phyloP scores from a whole-genome alignment of 2,329 filamentous ascomycete genomes.

The Aschersonia sp. region DNA sequence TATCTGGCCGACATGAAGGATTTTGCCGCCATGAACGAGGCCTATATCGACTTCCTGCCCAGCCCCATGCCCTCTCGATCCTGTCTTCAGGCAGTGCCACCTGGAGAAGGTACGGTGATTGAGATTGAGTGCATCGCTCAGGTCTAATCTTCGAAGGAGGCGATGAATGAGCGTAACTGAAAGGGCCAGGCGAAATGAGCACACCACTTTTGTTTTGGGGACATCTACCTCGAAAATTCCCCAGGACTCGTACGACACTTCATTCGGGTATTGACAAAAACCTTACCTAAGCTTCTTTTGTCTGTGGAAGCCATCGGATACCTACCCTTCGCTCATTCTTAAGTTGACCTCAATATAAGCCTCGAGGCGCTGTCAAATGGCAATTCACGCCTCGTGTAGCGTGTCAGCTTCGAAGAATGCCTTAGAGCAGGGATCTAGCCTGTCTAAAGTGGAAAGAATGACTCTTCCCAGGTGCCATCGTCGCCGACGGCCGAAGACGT shows the following conservation, averaged over 20 bases:
- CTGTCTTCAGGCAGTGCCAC: conserved; percentile 23
- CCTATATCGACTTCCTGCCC: conserved; percentile 22
- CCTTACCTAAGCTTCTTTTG: too few relatives aligned
- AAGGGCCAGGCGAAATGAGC: not conserved
- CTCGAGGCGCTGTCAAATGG: too few relatives aligned
- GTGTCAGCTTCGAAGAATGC: not conserved
- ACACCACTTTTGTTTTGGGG: too few relatives aligned
- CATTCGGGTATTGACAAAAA: too few relatives aligned
- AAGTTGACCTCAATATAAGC: too few relatives aligned
- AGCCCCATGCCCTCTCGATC: conserved; percentile 26
- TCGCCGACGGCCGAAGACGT: conserved; percentile 3
- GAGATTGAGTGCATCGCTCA: conserved; percentile 30
- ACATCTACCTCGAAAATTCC: too few relatives aligned
- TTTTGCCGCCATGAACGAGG: conserved; percentile 48
- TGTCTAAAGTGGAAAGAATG: conserved; percentile 9
- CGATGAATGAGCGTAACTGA: not conserved
- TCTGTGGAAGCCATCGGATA: too few relatives aligned
- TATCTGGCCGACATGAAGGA: conserved; percentile 60
- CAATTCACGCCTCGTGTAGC: too few relatives aligned
- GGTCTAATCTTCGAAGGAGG: conserved; percentile 8
- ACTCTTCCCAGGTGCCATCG: conserved; percentile 17
- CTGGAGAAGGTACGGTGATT: conserved; percentile 24
- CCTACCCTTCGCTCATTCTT: too few relatives aligned
- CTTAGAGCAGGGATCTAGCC: not conserved
- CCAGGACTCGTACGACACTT: too few relatives aligned